Percentiles rank a stretch among this genome's conserved stretches.
Evolutionary conservation across 768 basidiomycete species (phyloP).

Genomic region (Piloderma croceum): DNA sequence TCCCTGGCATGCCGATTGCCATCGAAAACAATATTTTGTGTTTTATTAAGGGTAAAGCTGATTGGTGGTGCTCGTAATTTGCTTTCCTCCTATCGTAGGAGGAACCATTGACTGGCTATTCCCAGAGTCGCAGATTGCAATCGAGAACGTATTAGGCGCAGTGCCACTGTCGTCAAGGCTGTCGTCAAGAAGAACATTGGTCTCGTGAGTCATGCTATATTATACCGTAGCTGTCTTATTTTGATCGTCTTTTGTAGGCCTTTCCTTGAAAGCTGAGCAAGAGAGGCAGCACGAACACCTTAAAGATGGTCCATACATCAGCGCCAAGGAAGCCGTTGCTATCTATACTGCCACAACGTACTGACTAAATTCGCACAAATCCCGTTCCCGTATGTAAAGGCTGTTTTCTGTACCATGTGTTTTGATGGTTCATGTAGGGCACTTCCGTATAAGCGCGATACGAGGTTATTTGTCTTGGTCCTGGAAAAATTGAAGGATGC

Average conservation of each 20-base stretch:
- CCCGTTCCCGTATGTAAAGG: conserved; percentile 94
- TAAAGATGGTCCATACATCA: no score
- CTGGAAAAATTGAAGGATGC: no score
- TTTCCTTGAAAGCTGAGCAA: conserved; percentile 99
- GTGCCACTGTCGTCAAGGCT: conserved; percentile 96
- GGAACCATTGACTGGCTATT: no score
- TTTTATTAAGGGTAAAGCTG: conserved; percentile 99
- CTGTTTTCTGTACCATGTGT: no score
- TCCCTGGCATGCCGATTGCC: conserved; percentile 98
- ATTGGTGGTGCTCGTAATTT: conserved; percentile 78
- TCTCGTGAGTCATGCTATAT: conserved; percentile 47
- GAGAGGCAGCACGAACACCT: no score
- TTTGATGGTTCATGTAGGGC: no score
- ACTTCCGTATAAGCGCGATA: no score
- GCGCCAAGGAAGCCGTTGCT: no score
- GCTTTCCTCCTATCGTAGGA: no score
- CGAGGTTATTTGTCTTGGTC: no score
- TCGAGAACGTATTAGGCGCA: conserved; percentile 93
- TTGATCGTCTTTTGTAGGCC: conserved; percentile 33
- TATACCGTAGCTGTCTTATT: conserved; percentile 1
- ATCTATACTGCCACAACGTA: no score
- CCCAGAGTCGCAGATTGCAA: conserved; percentile 91
- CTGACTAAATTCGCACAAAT: conserved; percentile 99
- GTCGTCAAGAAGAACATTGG: conserved; percentile 99
- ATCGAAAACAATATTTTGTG: conserved; percentile 98